Base-by-base conservation (phyloP, 2,329 filamentous ascomycete species). In the Monosporascus sp. region DNA sequence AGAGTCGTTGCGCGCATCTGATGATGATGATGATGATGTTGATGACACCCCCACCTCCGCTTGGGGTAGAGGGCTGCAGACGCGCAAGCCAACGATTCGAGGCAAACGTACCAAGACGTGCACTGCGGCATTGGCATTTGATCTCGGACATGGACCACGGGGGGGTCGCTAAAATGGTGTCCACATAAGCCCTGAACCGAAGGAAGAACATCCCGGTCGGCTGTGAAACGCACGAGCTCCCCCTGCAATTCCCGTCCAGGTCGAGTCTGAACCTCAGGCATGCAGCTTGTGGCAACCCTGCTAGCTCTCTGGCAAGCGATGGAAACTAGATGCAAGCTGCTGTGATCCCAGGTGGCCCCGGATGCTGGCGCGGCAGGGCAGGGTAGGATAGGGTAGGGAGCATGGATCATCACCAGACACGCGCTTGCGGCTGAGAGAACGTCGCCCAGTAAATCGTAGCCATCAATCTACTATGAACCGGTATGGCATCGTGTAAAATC, bases 201-300 rank as follows among this genome's bases (percentile, higher is more conserved):
- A 66, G 63, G 64, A 64, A 60, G 59, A 57, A 57, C 59, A 56
- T 67, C 73, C 74, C 66, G 68, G 71, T 68, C 69, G 64, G 63
- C 76, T 70, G 73, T 80, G 78, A 80, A 80, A 80, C 78, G 74
- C 22, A 67, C 65, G 71, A 62, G 53, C 60, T 69, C 72, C 74
- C 74, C 77, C 73, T 79, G 75, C 62, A 73, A 75, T 74, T 74
- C 70, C 74, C 66, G 24, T 66, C 60, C 60, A 59, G 56, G 55
- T 60, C 65, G 64, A 70, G 69, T 73, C 71, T 69, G 69, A 67
- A 67, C 71, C 67, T 62, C 31, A 35, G 31, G 31, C 31, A 35
- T 35, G 31, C 31, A 35, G 9, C 70, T 74, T 76, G 74, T 72
- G 70, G 74, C 70, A 70, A 56, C 55, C 67, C 68, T 65, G 64